Evolutionary conservation across 441 rosid species (phyloP), one percentile per base, ranked within the genome.

Genomic region (Euphorbia schlechtendalii): DNA sequence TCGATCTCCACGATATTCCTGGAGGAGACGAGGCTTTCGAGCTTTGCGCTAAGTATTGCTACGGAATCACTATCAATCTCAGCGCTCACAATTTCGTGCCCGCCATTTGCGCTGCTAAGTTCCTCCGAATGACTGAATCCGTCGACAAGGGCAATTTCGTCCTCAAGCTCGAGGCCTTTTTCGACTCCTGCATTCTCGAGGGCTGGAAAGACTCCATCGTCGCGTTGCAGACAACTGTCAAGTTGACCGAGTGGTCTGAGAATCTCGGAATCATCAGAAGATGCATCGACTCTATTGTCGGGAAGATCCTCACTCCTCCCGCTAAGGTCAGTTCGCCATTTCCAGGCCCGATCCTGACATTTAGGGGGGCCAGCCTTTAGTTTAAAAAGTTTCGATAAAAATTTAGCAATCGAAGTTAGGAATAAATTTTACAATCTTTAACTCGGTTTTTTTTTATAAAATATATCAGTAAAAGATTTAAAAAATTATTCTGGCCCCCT

Each of bases 21-120:
- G 99, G 98, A 54, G 98, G 97, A 56, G 93, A 88, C 59, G 93
- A 86, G 56, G 97, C 98, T 53, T 92, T 95, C 48, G 99, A 95
- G 69, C 68, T 95, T 66, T 95, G 98, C 54, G 98, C 92, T 14
- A 95, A 95, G 72, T 95, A 80, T 75, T 94, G 99, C 81, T 94
- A 94, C 27, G 98, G 90, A 66, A 94, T 94, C 63, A 84, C 90
- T 49, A 86, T 94, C 77, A 86, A 80, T 74, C 85, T 91, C 74
- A 71, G 98, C 63, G 96, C 96, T 30, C 82, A 84, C 72, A 89
- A 91, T 88, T 82, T 94, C 64, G 92, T 89, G 15, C 76, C 82
- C 34, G 92, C 94, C 15, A 82, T 89, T 66, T 94, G 97, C 64
- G 96, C 99, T 55, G 96, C 96, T 2, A 91, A 86, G 80, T 89